Conservation (phyloP, 495 filamentous ascomycete genomes). For the Penicillium silybi region DNA sequence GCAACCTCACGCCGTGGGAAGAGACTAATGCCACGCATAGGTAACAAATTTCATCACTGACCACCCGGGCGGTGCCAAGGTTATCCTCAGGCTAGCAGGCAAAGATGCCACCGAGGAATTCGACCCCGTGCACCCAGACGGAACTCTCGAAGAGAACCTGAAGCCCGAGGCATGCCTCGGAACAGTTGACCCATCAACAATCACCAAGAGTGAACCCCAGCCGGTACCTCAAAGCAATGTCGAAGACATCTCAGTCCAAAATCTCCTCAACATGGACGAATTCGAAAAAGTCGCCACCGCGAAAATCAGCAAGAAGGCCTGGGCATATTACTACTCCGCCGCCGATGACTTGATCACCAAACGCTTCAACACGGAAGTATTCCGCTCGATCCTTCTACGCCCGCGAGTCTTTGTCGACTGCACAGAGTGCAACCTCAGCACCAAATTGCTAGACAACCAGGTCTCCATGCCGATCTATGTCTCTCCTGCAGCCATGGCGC, state of each 20-base stretch:
- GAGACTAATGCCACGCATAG: slow-evolving; percentile 12
- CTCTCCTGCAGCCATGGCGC: slow-evolving; percentile 83
- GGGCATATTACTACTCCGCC: slow-evolving; percentile 92
- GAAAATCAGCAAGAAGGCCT: slow-evolving; percentile 71
- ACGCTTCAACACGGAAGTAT: slow-evolving; percentile 70
- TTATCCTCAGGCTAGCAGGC: slow-evolving; percentile 78
- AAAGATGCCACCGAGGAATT: slow-evolving; percentile 84
- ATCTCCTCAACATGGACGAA: slow-evolving; percentile 72
- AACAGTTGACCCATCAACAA: slow-evolving; percentile 50
- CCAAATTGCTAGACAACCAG: slow-evolving; percentile 62
- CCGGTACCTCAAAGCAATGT: neutral
- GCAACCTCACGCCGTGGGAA: neutral
- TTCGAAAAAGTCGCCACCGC: slow-evolving; percentile 64
- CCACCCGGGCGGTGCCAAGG: slow-evolving; percentile 78
- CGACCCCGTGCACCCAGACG: slow-evolving; percentile 81
- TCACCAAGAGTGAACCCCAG: neutral
- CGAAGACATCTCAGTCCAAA: slow-evolving; percentile 47
- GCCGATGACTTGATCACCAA: slow-evolving; percentile 78
- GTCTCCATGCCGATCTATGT: slow-evolving; percentile 78
- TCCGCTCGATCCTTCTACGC: slow-evolving; percentile 72
- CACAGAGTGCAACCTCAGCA: slow-evolving; percentile 60
- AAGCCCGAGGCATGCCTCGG: slow-evolving; percentile 66
- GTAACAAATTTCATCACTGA: slow-evolving; percentile 66
- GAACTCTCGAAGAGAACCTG: slow-evolving; percentile 74
- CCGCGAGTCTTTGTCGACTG: slow-evolving; percentile 85